Evolutionary conservation across 2,329 filamentous ascomycete genomes (phyloP).

Genomic region (Colletotrichum sp.): DNA sequence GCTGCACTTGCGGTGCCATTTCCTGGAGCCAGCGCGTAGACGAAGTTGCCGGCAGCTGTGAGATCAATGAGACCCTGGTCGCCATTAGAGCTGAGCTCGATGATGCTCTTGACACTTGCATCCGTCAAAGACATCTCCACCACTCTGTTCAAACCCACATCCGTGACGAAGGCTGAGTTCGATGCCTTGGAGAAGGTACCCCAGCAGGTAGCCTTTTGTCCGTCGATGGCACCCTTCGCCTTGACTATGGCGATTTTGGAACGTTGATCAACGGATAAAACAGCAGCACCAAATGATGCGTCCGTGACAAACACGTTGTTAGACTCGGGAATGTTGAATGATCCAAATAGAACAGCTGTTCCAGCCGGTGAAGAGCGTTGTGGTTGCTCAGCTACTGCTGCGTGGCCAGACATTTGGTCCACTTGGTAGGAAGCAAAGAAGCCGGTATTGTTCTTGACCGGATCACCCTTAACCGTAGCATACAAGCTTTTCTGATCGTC

Average conservation of each 20-base stretch:
- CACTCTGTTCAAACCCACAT: slow-evolving; percentile 55
- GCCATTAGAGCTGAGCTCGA: slow-evolving; percentile 49
- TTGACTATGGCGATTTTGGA: slow-evolving; percentile 36
- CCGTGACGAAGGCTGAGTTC: slow-evolving; percentile 62
- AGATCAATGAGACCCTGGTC: slow-evolving; percentile 64
- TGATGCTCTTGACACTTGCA: slow-evolving; percentile 47
- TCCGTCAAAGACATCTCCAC: slow-evolving; percentile 60
- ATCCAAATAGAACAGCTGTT: slow-evolving; percentile 65
- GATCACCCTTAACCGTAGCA: slow-evolving; percentile 66
- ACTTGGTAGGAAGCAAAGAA: slow-evolving; percentile 60
- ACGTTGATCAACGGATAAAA: slow-evolving; percentile 46
- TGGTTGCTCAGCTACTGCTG: slow-evolving; percentile 28
- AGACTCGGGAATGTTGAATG: slow-evolving; percentile 47
- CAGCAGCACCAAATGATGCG: slow-evolving; percentile 59
- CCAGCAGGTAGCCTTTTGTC: slow-evolving; percentile 65
- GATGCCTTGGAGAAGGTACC: slow-evolving; percentile 52
- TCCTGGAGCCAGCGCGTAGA: slow-evolving; percentile 63
- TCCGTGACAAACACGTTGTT: slow-evolving; percentile 60
- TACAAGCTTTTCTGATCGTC: slow-evolving; percentile 55
- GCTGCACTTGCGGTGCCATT: slow-evolving; percentile 46
- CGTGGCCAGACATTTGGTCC: background rate
- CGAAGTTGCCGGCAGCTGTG: slow-evolving; percentile 52
- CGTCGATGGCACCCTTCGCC: slow-evolving; percentile 46
- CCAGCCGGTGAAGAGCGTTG: slow-evolving; percentile 50
- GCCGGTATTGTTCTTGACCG: slow-evolving; percentile 57